These are phyloP conservation scores for Hansenula lynferdii DNA, from an alignment of 1,139 yeast species.

Conservation along the genomic window DNA sequence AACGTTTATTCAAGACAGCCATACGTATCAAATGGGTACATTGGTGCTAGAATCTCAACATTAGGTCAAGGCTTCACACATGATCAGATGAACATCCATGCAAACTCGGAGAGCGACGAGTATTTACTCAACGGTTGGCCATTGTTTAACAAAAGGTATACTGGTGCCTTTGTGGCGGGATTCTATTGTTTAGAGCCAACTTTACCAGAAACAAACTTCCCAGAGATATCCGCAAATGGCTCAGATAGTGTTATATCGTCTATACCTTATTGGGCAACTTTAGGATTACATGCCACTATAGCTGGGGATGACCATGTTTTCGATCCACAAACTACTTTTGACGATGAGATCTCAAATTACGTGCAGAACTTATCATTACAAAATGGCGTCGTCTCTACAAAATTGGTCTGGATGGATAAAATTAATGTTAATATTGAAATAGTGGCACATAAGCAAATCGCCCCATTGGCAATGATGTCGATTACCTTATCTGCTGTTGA, in stretches of 20 bases:
- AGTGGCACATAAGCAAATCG: slow-evolving; percentile 54
- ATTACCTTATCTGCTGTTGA: no score
- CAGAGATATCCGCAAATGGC: slow-evolving; percentile 61
- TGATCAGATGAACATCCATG: slow-evolving; percentile 43
- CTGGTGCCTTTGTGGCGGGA: slow-evolving; percentile 78
- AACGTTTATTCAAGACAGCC: slow-evolving; percentile 69
- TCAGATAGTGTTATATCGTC: slow-evolving; percentile 70
- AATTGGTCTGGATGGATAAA: slow-evolving; percentile 54
- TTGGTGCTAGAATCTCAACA: slow-evolving; percentile 75
- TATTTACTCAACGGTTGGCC: slow-evolving; percentile 72
- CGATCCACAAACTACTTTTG: slow-evolving; percentile 23
- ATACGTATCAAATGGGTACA: slow-evolving; percentile 76
- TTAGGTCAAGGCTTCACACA: slow-evolving; percentile 74
- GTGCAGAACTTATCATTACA: slow-evolving; percentile 56
- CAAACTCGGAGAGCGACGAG: slow-evolving; percentile 34
- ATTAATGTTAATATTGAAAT: slow-evolving; percentile 49
- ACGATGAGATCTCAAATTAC: slow-evolving; percentile 41
- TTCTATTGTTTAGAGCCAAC: slow-evolving; percentile 59
- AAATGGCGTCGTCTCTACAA: slow-evolving; percentile 67
- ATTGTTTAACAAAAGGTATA: slow-evolving; percentile 55
- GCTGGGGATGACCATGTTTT: slow-evolving; percentile 20
- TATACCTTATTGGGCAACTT: slow-evolving; percentile 74
- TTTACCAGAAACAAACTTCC: slow-evolving; percentile 58
- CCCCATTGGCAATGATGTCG: slow-evolving; percentile 55
- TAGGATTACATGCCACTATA: slow-evolving; percentile 31